Base-by-base conservation (phyloP, 2,329 filamentous ascomycete genomes). In the Cercospora citrullina region DNA sequence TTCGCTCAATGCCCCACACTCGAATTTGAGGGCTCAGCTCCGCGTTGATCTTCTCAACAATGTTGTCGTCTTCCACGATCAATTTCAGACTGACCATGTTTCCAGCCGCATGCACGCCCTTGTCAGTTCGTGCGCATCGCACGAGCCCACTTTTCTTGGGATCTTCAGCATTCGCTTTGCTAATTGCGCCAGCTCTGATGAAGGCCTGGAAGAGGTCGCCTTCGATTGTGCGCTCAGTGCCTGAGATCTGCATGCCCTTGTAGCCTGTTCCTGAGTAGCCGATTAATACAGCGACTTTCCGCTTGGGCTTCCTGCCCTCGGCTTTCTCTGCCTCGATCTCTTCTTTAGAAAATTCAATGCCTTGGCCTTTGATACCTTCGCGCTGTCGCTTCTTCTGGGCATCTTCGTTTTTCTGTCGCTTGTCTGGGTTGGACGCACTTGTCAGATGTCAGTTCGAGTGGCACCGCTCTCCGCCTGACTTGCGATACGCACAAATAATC, bases 231-330 rank as follows among this genome's bases (percentile, higher is more conserved):
- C 93, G 94, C 77, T 97, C 78, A 31, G 73, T 79, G 51, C 74
- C 74, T 26, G 74, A 77, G 67, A 99, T 91, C 82, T 99, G 95
- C 90, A 99, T 96, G 75, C 95, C 95, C 81, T 93, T 94, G 84
- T 99, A 99, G 16, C 95, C 95, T 9, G 93, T 97, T 60, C 95
- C 95, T 5, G 94, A 93, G 80, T 99, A 99, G 16, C 95, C 95
- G 74, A 99, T 90, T 84, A 98, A 84, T 33, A 99, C 93, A 48
- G 94, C 95, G 60, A 97, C 94, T 83, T 99, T 99, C 80, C 92
- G 90, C 86, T 99, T 99, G 26, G 95, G 95, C 66, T 89, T 89
- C 71, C 94, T 89, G 78, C 90, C 90, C 79, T 99, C 95, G 55
- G 89, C 89, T 12, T 91, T 91, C 79, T 99, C 95, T 58, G 89